These are phyloP conservation scores for Zea luxurians DNA, from an alignment of 176 grass and related monocot species.

Conservation along the genomic window DNA sequence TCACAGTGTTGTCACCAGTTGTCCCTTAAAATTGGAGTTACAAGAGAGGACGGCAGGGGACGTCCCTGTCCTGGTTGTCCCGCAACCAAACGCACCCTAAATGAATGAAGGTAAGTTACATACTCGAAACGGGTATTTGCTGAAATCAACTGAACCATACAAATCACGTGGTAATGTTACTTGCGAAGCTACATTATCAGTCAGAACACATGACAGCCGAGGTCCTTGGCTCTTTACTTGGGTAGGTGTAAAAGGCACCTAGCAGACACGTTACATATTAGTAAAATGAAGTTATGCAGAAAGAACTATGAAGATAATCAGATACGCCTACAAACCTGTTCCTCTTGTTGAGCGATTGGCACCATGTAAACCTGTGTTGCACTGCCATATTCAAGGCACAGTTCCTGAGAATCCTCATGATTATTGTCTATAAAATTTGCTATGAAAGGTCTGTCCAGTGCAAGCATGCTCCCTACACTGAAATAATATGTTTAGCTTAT, in stretches of 20 bases:
- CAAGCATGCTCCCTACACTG: slow-evolving; percentile 96
- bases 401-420: slow-evolving; percentile 57
- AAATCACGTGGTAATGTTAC: slow-evolving; percentile 75
- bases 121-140: slow-evolving; percentile 92
- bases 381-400: slow-evolving; percentile 92
- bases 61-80: too few species aligned
- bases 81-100: too few species aligned
- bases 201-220: slow-evolving; percentile 35
- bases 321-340: slow-evolving; percentile 65
- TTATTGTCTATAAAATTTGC: slow-evolving; percentile 46
- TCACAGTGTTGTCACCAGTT: too few species aligned
- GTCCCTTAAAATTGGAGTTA: too few species aligned
- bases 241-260: slow-evolving; percentile 82
- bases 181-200: slow-evolving; percentile 59
- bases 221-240: slow-evolving; percentile 79
- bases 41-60: too few species aligned
- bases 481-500: slow-evolving; percentile 41
- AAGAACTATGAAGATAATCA: slow-evolving; percentile 33
- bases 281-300: slow-evolving; percentile 33
- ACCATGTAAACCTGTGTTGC: slow-evolving; percentile 85
- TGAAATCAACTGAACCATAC: slow-evolving; percentile 84
- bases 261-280: slow-evolving; percentile 36
- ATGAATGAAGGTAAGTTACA: slow-evolving; percentile 39
- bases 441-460: slow-evolving; percentile 85
- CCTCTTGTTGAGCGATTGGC: slow-evolving; percentile 81